Evolutionary conservation across 495 filamentous ascomycete species (phyloP), one percentile per base, ranked within the genome.

Genomic region (Chlorociboria aeruginascens): DNA sequence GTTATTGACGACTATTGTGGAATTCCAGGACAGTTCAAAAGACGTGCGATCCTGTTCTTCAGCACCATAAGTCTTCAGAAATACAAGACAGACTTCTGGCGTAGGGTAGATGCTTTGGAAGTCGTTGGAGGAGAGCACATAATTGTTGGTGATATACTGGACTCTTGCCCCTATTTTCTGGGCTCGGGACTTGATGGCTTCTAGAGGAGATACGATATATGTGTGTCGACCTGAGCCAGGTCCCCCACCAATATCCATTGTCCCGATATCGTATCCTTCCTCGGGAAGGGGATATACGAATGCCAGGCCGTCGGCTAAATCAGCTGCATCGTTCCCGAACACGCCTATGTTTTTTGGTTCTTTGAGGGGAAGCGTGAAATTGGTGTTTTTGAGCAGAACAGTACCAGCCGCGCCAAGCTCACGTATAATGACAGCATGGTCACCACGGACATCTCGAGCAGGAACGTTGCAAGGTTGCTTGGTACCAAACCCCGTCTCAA

Each of bases 21-120:
- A 69, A 66, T 97, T 95, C 52, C 69, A 69, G 65, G 72, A 73
- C 3, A 69, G 61, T 11, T 70, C 65, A 7, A 75, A 52, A 41
- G 64, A 67, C 54, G 85, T 87, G 45, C 90, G 79, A 65, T 97
- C 90, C 64, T 74, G 96, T 1, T 82, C 87, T 67, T 97, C 90
- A 16, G 89, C 88, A 1, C 81, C 73, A 62, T 90, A 78, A 3
- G 88, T 77, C 54, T 92, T 92, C 54, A 86, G 86, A 54, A 96
- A 97, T 6, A 92, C 87, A 32, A 97, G 72, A 38, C 85, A 77
- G 14, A 52, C 41, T 58, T 61, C 14, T 56, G 61, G 38, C 47
- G 56, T 42, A 1, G 51, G 51, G 20, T 49, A 54, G 35, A 54
- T n/a, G 70, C 61, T 25, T 45, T 46, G 14, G 50, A 61, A 46